Percentiles rank a stretch among this genome's conserved stretches.
phyloP scores from a whole-genome alignment of 1,139 yeast species.

The Saccharomyces hybrid region DNA sequence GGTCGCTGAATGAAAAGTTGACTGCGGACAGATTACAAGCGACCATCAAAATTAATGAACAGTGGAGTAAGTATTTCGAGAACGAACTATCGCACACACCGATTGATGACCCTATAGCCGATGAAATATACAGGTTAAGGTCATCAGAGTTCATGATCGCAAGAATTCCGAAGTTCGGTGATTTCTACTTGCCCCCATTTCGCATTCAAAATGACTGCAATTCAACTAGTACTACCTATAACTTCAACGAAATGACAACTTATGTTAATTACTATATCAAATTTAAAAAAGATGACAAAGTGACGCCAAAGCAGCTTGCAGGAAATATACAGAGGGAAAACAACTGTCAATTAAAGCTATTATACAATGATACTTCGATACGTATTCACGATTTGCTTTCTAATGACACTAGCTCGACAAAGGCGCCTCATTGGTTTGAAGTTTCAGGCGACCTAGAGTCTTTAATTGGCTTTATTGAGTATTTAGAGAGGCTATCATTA shows the following conservation, averaged over 20 bases:
- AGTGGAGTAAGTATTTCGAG: constrained; percentile 24
- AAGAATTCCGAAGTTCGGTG: constrained; percentile 27
- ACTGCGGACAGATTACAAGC: neutral
- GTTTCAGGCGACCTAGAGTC: constrained; percentile 21
- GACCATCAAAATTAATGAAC: neutral
- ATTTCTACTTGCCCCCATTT: constrained; percentile 28
- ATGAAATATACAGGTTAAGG: constrained; percentile 24
- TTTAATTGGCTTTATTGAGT: constrained; percentile 18
- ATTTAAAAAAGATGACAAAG: neutral
- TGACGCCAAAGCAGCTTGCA: neutral
- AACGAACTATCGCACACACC: constrained; percentile 27
- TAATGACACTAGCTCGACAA: neutral
- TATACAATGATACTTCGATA: constrained; percentile 21
- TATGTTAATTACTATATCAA: neutral
- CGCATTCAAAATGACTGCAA: constrained; percentile 9
- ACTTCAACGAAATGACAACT: constrained; percentile 3
- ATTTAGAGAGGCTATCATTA: constrained; percentile 14
- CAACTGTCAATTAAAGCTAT: constrained; percentile 15
- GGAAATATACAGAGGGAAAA: neutral
- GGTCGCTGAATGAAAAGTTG: constrained; percentile 7
- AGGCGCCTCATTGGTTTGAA: constrained; percentile 21
- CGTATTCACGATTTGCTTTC: neutral
- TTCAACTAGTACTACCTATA: constrained; percentile 10
- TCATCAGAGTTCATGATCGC: constrained; percentile 28
- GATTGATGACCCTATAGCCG: constrained; percentile 25